Base-by-base conservation (phyloP, 192 early-diverging fungal genomes). In the Phlyctochytrium arcticum region DNA sequence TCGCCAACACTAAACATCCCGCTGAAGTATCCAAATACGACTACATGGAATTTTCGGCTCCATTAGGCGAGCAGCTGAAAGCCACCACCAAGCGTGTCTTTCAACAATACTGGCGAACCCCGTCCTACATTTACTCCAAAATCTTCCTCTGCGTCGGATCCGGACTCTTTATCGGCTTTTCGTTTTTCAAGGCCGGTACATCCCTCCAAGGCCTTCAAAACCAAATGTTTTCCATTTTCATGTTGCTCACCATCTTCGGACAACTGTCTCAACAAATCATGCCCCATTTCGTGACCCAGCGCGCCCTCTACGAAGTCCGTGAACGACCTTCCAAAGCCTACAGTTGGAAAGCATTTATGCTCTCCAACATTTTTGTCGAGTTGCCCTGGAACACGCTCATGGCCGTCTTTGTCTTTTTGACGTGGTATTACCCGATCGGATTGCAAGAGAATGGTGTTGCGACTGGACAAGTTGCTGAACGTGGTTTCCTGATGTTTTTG, bases 71-170 rank as follows among this genome's bases (percentile, higher is more conserved):
- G 26, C 87, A 89, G 71, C 67, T 84, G 55, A 69, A 70, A 36
- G 53, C 85, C 27, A 89, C 90, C n/a, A 70, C 81, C 39, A 65
- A 64, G 6, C 80, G 88, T 55, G 87, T 90, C 78, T 67, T 81
- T 48, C 58, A 74, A 5, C 77, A 80, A 49, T 89, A 85, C 74
- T 92, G 84, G 83, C 85, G 90, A 24, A 70, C 83, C 50, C 81
- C 82, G 42, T 71, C 87, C 57, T 92, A 90, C 71, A 90, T 89
- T 72, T 69, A 88, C 48, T 88, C 85, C n/a, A 83, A 88, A 26
- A 68, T 88, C 24, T n/a, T 54, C 12, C 64, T 65, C 42, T 24
- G 48, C 36, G 65, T 86, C 26, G 73, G 85, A 46, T 74, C 74
- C 56, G 81, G 83, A 0, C 66, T 92, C 12, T 50, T 85, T 12